phyloP scores from a whole-genome alignment of 1,139 yeast genomes.

The Suzukiozyma palmioleophila region DNA sequence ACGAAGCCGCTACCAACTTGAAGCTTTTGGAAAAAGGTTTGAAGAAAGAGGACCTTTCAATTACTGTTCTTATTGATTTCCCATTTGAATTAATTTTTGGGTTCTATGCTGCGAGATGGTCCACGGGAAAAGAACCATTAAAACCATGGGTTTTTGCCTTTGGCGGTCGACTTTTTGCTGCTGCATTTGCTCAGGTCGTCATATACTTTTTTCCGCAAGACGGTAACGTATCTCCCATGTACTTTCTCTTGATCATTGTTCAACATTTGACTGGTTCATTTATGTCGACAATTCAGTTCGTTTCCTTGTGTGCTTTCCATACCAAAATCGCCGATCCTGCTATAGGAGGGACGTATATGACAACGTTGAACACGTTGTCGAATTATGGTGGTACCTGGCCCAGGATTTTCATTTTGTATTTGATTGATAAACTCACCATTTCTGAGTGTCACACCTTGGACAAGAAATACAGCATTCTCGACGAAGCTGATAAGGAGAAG shows the following conservation, averaged over 20 bases:
- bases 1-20: slow-evolving; percentile 92
- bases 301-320: slow-evolving; percentile 90
- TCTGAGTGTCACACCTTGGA: slow-evolving; percentile 46
- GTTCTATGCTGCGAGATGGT: slow-evolving; percentile 94
- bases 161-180: slow-evolving; percentile 78
- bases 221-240: slow-evolving; percentile 42
- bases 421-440: slow-evolving; percentile 74
- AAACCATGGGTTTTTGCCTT: slow-evolving; percentile 90
- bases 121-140: slow-evolving; percentile 66
- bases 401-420: slow-evolving; percentile 63
- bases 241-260: slow-evolving; percentile 65
- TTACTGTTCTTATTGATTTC: slow-evolving; percentile 88
- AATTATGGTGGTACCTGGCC: slow-evolving; percentile 99
- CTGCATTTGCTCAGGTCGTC: slow-evolving; percentile 67
- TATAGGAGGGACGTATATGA: slow-evolving; percentile 98
- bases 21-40: slow-evolving; percentile 91
- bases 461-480: slow-evolving; percentile 12
- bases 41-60: slow-evolving; percentile 87
- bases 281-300: slow-evolving; percentile 94
- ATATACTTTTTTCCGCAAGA: slow-evolving; percentile 67
- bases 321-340: slow-evolving; percentile 93
- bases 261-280: slow-evolving; percentile 86
- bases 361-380: slow-evolving; percentile 85
- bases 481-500: slow-evolving; percentile 36
- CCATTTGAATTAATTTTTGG: slow-evolving; percentile 96